Evolutionary conservation across 176 grass and related monocot species (phyloP).

Genomic region (Raddia distichophylla): DNA sequence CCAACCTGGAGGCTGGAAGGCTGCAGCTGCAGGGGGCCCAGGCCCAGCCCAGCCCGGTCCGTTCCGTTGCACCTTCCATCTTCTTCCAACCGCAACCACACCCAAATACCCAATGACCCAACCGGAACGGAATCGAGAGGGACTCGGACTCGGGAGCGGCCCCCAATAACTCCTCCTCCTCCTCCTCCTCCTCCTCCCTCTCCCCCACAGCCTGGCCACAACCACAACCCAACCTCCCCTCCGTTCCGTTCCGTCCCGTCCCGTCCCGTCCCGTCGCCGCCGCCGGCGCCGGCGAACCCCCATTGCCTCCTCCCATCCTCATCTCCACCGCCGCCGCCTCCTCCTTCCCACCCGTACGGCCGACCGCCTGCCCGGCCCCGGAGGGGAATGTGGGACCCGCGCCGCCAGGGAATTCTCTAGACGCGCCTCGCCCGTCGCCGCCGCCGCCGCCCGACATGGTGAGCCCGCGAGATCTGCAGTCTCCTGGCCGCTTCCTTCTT

Average conservation of each 20-base stretch:
- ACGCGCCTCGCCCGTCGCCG: neutral
- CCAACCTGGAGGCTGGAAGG: too few relatives aligned
- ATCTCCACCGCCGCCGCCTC: neutral
- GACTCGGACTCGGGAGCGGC: too few relatives aligned
- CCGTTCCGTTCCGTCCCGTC: constrained; percentile 45
- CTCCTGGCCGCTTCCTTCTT: too few relatives aligned
- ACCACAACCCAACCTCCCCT: neutral
- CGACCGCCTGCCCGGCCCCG: constrained; percentile 13
- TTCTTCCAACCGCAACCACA: too few relatives aligned
- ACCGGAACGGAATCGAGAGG: too few relatives aligned
- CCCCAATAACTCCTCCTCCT: constrained; percentile 38
- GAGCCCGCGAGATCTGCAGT: constrained; percentile 37
- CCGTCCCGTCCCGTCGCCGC: constrained; percentile 20
- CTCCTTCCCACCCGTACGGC: neutral
- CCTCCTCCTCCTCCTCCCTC: neutral
- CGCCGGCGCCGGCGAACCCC: constrained; percentile 12
- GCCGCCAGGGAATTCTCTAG: constrained; percentile 33
- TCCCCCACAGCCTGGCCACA: neutral
- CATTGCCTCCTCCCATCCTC: constrained; percentile 1
- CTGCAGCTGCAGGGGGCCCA: too few relatives aligned
- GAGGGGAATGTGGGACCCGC: constrained; percentile 64
- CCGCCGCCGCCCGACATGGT: constrained; percentile 33
- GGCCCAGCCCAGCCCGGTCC: too few relatives aligned
- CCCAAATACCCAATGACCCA: too few relatives aligned
- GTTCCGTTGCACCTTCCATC: too few relatives aligned